Percentiles rank a stretch among this genome's conserved stretches.
phyloP scores from a whole-genome alignment of 2,329 filamentous ascomycete species.

The Colletotrichum eremochloae region DNA sequence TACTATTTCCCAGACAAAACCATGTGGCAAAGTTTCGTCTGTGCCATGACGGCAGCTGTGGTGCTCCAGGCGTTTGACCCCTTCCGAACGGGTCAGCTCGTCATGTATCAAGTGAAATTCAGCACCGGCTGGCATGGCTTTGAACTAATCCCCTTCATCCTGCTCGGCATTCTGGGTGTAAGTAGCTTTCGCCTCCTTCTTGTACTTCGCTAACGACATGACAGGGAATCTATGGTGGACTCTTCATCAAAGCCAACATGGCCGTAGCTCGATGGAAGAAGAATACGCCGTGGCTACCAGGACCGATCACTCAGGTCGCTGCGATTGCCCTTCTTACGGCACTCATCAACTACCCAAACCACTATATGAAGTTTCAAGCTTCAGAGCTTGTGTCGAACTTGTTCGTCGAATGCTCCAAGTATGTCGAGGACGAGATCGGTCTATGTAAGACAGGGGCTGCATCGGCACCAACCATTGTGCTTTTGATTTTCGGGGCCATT shows the following conservation, averaged over 20 bases:
- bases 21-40: conserved; percentile 99
- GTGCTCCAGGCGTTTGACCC: conserved; percentile 93
- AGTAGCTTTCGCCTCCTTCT: not conserved
- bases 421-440: conserved; percentile 87
- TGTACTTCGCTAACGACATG: conserved; percentile 35
- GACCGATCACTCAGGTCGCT: conserved; percentile 83
- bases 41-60: conserved; percentile 98
- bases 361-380: conserved; percentile 94
- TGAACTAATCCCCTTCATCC: conserved; percentile 87
- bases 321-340: conserved; percentile 86
- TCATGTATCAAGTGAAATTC: conserved; percentile 96
- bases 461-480: conserved; percentile 83
- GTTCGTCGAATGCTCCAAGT: conserved; percentile 89
- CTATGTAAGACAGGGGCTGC: conserved; percentile 90
- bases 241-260: conserved; percentile 97
- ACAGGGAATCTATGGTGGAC: conserved; percentile 88
- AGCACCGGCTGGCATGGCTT: conserved; percentile 94
- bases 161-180: conserved; percentile 86
- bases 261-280: conserved; percentile 85
- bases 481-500: conserved; percentile 84
- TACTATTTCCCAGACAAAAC: conserved; percentile 99
- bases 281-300: conserved; percentile 72
- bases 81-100: conserved; percentile 94
- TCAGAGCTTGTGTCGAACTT: conserved; percentile 92
- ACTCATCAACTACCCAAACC: conserved; percentile 93